Base-by-base conservation (phyloP, 176 grass and related monocot species). In the Aegilops speltoides region DNA sequence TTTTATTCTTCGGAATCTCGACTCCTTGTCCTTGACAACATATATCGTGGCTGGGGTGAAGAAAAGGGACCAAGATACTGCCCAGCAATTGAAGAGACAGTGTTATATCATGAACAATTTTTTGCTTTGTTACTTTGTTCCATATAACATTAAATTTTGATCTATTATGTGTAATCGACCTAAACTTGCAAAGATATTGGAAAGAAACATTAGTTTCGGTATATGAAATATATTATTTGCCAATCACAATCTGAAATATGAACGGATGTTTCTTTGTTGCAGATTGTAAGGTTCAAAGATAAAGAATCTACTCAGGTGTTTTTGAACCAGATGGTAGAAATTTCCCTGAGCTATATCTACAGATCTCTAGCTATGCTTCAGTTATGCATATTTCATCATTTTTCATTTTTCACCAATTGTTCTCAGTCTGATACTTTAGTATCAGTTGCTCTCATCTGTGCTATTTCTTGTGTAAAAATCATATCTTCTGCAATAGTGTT, bases 251-350 rank as follows among this genome's bases (percentile, higher is more conserved):
- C 31, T 32, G 31, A 32, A 32, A 32, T 32, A 32, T 32, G 31
- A 32, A 32, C 31, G 31, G 31, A 32, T 32, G 4, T 32, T 32
- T 32, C 31, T 32, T 32, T 32, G 31, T 32, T 32, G 31, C 31
- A 32, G 31, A 32, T 32, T 32, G 31, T 32, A 32, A 32, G 31
- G 31, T 32, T 32, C 31, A 89, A 94, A 86, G 96, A 95, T 78
- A 98, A 94, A 90, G 96, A 95, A 60, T 95, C 93, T 33, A 90
- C 95, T 88, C 93, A 95, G 33, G 87, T 95, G 20, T 98, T 98
- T 91, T 98, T 81, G 96, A 98, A 92, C 96, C 90, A 38, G 93
- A 94, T 71, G 96, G 96, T 57, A 93, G 91, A 85, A 90, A 78
- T 89, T 91, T 98, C 61, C 96, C 96, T 57, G 93, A 98, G 73